Percentiles rank a stretch among this genome's conserved stretches.
phyloP scores from a whole-genome alignment of 495 filamentous ascomycete genomes.

The Talaromyces wortmannii region DNA sequence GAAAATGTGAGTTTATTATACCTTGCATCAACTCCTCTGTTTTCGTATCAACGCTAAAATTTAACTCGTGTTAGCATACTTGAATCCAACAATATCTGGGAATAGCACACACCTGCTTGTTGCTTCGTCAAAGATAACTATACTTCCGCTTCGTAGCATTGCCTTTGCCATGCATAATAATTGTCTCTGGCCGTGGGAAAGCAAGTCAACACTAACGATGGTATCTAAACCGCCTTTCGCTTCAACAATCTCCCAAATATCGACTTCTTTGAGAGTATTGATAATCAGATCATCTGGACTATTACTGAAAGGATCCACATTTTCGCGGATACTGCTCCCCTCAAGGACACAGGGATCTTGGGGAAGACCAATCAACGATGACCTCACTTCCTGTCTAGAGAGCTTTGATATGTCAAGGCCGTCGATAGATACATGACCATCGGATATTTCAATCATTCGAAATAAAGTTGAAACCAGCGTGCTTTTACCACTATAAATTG shows the following conservation, averaged over 20 bases:
- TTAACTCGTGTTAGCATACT: not conserved
- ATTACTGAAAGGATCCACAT: conserved; percentile 29
- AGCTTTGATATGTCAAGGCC: conserved; percentile 38
- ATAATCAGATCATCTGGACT: conserved; percentile 23
- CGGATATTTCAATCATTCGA: conserved; percentile 39
- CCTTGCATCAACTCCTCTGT: conserved; percentile 51
- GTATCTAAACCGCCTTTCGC: conserved; percentile 33
- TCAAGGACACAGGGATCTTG: conserved; percentile 50
- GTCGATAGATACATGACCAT: conserved; percentile 38
- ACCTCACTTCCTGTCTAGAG: conserved; percentile 37
- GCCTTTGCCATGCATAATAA: conserved; percentile 51
- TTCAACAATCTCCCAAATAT: conserved; percentile 26
- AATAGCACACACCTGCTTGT: conserved; percentile 28
- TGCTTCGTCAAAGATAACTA: conserved; percentile 34
- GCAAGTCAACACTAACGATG: conserved; percentile 24
- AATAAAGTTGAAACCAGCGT: conserved; percentile 47
- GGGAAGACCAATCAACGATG: conserved; percentile 43
- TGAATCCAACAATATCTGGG: not conserved
- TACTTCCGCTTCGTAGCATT: conserved; percentile 31
- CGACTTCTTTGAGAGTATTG: conserved; percentile 31
- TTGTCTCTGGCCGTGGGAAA: conserved; percentile 52
- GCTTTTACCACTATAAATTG: conserved; percentile 30
- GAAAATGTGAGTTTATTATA: conserved; percentile 50
- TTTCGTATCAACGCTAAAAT: conserved; percentile 40
- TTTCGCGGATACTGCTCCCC: conserved; percentile 26